Evolutionary conservation across 2,329 filamentous ascomycete species (phyloP), one percentile per base, ranked within the genome.

Genomic region (Trichoderma polysporum): DNA sequence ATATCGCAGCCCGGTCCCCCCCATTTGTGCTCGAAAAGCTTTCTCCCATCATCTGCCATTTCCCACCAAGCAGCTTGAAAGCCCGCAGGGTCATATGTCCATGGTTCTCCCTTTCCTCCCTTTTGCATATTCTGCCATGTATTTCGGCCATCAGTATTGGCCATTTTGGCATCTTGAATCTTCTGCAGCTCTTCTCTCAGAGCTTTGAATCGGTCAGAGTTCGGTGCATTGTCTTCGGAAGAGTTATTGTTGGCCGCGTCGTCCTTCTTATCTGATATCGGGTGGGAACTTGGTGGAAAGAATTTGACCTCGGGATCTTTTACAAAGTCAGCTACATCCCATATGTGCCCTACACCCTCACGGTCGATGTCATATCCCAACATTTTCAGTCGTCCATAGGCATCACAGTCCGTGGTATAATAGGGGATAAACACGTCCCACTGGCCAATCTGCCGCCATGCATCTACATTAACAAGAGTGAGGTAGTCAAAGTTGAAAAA

Each of bases 401-500:
- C 54, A 33, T 66, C 63, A 56, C 64, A 66, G 57, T 66, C 57
- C 0, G 64, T 66, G 2, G 64, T 27, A 15, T 66, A 66, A 27
- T 66, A 66, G 2, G 57, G 64, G 3, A 66, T 61, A 13, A 66
- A 66, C 7, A 66, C 45, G 35, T 66, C 64, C 64, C 64, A 66
- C 9, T 41, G 33, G 19, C 64, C 57, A 53, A 62, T 19, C 17
- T 66, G 41, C 10, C 64, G 25, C 64, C 64, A 66, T 41, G 57
- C 45, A 1, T 66, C 64, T 8, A 66, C 64, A 17, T 66, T 66
- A 33, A 53, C 47, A 8, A 66, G 29, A 2, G 64, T 53, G 9
- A 66, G 57, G 27, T 62, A 66, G 54, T 62, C 64, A 31, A 61
- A 66, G 47, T 62, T 66, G 47, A 66, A 66, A n/a, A 66, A 66